These are phyloP conservation scores for Biscutella laevigata DNA, from an alignment of 441 rosid species.

Conservation along the genomic window DNA sequence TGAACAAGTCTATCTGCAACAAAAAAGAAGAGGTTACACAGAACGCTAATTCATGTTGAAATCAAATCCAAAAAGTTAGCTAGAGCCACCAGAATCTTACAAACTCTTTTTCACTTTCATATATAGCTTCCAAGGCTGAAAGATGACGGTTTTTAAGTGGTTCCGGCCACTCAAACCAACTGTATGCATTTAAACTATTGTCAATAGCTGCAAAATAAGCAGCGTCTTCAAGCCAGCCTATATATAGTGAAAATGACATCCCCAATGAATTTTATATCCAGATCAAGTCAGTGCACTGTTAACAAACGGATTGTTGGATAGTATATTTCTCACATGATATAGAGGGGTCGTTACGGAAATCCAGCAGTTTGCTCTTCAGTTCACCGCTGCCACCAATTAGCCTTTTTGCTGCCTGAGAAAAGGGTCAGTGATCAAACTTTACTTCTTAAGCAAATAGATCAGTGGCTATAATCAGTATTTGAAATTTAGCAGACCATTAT, in stretches of 20 bases:
- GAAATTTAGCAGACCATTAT: too few relatives aligned
- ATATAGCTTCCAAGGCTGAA: constrained; percentile 78
- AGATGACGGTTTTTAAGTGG: constrained; percentile 73
- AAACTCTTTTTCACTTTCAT: constrained; percentile 61
- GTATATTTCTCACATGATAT: constrained; percentile 52
- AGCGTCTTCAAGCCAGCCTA: constrained; percentile 98
- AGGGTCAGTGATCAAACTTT: not conserved
- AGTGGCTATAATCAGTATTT: not conserved
- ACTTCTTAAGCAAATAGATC: not conserved
- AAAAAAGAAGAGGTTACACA: constrained; percentile 21
- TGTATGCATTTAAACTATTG: constrained; percentile 40
- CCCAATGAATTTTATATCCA: not conserved
- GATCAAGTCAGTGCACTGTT: not conserved
- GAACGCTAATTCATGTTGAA: not conserved
- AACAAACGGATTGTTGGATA: not conserved
- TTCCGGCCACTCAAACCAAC: constrained; percentile 91
- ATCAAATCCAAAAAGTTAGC: constrained; percentile 11
- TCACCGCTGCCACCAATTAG: constrained; percentile 52
- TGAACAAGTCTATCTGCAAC: constrained; percentile 68
- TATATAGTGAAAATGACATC: constrained; percentile 5
- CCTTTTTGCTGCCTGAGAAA: constrained; percentile 75
- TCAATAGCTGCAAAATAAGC: constrained; percentile 95
- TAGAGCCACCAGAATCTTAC: constrained; percentile 40
- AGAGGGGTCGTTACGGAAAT: constrained; percentile 48
- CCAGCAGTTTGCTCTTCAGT: constrained; percentile 53